Conservation (phyloP, 139 green algal genomes). For the Chlorella sorokiniana region DNA sequence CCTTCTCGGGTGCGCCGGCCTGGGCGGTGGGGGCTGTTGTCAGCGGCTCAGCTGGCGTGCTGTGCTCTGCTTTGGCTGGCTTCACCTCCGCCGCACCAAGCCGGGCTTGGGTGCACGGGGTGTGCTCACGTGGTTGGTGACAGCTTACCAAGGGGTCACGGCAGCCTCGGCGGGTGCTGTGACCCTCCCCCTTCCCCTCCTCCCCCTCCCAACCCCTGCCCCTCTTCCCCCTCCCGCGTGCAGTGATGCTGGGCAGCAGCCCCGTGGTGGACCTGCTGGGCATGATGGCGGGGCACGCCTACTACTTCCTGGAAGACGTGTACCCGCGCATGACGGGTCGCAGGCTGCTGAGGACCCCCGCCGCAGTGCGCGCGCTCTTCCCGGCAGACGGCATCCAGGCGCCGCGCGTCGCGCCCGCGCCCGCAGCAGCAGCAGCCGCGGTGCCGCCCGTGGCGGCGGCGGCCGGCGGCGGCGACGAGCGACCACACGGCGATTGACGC, state of each 20-base stretch:
- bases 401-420: neutral
- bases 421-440: neutral
- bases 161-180: neutral
- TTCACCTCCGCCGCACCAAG: too few relatives aligned
- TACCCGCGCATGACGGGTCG: slow-evolving; percentile 91
- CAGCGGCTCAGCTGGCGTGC: neutral
- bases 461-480: neutral
- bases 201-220: neutral
- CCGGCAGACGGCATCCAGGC: slow-evolving; percentile 21
- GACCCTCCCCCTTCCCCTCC: neutral
- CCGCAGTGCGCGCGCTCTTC: slow-evolving; percentile 76
- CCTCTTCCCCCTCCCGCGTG: neutral
- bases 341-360: slow-evolving; percentile 81
- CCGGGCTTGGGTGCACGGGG: too few relatives aligned
- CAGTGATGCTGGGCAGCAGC: slow-evolving; percentile 85
- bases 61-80: too few relatives aligned
- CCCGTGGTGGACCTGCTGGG: slow-evolving; percentile 93
- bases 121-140: too few relatives aligned
- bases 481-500: slow-evolving; percentile 12
- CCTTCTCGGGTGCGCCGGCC: slow-evolving; percentile 68
- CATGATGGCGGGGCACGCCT: slow-evolving; percentile 91
- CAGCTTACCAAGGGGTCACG: neutral
- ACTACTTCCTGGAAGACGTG: slow-evolving; percentile 99
- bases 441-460: neutral
- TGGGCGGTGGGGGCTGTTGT: neutral